These are phyloP conservation scores for Sporormia fimetaria DNA, from an alignment of 495 filamentous ascomycete species.

Conservation along the genomic window DNA sequence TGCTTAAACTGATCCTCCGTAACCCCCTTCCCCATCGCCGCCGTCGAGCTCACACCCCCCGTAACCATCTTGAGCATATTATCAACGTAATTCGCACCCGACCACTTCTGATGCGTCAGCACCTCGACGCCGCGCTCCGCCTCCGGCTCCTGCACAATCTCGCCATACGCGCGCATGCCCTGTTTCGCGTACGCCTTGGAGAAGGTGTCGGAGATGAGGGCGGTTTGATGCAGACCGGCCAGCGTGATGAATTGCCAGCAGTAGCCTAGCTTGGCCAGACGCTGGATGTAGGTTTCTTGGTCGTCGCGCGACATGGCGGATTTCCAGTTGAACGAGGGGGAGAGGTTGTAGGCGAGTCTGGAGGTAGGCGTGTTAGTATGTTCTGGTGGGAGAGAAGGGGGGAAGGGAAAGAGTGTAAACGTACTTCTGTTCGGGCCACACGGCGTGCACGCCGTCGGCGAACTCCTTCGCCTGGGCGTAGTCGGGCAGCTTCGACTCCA, in stretches of 20 bases:
- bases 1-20: slow-evolving; percentile 89
- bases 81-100: slow-evolving; percentile 86
- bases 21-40: slow-evolving; percentile 94
- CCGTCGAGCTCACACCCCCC: slow-evolving; percentile 80
- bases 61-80: slow-evolving; percentile 94
- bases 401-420: slow-evolving; percentile 25
- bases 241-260: slow-evolving; percentile 99
- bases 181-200: slow-evolving; percentile 65
- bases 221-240: slow-evolving; percentile 91
- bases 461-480: slow-evolving; percentile 89
- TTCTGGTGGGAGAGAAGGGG: background rate
- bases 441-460: slow-evolving; percentile 83
- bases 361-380: slow-evolving; percentile 15
- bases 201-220: slow-evolving; percentile 80
- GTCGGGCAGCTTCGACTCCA: slow-evolving; percentile 96
- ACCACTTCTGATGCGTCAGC: slow-evolving; percentile 98
- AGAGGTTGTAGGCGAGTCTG: slow-evolving; percentile 91
- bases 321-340: slow-evolving; percentile 99
- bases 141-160: slow-evolving; percentile 94
- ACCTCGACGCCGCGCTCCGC: slow-evolving; percentile 84
- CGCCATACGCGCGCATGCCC: slow-evolving; percentile 95
- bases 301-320: slow-evolving; percentile 84
- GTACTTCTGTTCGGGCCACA: slow-evolving; percentile 93
- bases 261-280: slow-evolving; percentile 79
- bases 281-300: slow-evolving; percentile 93